phyloP scores from a whole-genome alignment of 441 rosid species.

The Breynia disticha region DNA sequence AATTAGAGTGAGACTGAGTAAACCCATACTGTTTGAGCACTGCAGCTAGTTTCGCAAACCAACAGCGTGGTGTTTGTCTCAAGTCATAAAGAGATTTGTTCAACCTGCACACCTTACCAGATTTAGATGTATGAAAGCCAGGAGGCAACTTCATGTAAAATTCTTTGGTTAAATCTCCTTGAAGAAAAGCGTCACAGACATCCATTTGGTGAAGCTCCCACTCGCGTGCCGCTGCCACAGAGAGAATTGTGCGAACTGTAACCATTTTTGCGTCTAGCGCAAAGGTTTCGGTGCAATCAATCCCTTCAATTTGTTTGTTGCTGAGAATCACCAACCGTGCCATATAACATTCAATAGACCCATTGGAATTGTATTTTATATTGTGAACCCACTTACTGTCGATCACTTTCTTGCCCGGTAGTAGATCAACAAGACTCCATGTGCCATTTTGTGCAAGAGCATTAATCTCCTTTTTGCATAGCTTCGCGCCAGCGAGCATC shows the following conservation, averaged over 20 bases:
- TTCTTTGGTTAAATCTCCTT: neutral
- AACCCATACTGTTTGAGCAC: no score
- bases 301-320: neutral
- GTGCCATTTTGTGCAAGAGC: neutral
- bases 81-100: no score
- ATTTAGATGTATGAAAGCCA: no score
- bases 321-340: neutral
- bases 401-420: neutral
- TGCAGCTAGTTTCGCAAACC: no score
- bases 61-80: no score
- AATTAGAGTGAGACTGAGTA: no score
- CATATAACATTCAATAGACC: neutral
- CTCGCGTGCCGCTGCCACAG: neutral
- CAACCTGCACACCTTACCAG: neutral
- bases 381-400: neutral
- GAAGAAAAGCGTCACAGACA: neutral
- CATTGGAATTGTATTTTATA: neutral
- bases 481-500: neutral
- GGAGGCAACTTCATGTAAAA: no score
- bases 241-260: no score
- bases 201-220: neutral
- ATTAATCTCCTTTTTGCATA: neutral
- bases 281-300: neutral
- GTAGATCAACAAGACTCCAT: neutral
- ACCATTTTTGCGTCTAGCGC: no score